phyloP scores from a whole-genome alignment of 163 green algal species.

The Smithsoniella earleae region DNA sequence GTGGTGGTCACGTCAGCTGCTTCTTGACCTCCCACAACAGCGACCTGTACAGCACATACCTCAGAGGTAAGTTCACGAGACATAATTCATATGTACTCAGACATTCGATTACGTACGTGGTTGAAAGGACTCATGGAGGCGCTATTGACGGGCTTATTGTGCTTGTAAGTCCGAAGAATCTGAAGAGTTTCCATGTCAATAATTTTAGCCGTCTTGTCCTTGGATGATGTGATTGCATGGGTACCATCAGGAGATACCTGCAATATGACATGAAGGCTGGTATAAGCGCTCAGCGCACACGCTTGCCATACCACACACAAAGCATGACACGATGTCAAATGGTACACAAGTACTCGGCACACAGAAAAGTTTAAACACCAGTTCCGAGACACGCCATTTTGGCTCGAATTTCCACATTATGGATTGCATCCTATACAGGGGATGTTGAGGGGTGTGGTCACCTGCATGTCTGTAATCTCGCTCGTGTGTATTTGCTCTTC shows the following conservation, averaged over 20 bases:
- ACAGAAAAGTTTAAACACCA: too few species aligned
- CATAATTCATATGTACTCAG: too few species aligned
- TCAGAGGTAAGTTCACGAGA: too few species aligned
- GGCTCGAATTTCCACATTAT: too few species aligned
- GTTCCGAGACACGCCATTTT: too few species aligned
- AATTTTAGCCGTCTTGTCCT: conserved; percentile 84
- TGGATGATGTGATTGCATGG: conserved; percentile 86
- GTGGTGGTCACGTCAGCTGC: conserved; percentile 90
- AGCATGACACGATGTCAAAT: too few species aligned
- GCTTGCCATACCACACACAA: neutral
- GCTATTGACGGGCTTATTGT: conserved; percentile 76
- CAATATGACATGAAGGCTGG: too few species aligned
- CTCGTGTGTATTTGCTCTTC: conserved; percentile 59
- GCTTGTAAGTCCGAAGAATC: conserved; percentile 86
- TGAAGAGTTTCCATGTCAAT: conserved; percentile 64
- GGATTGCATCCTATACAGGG: too few species aligned
- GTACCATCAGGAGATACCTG: conserved; percentile 65
- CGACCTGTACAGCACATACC: conserved; percentile 44
- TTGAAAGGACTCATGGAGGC: conserved; percentile 87
- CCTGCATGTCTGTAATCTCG: conserved; percentile 60
- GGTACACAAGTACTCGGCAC: too few species aligned
- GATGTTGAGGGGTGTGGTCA: too few species aligned
- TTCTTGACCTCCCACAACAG: conserved; percentile 90
- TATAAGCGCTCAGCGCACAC: too few species aligned
- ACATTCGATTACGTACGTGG: conserved; percentile 87